Evolutionary conservation across 768 basidiomycete genomes (phyloP), one percentile per base, ranked within the genome.

Genomic region (Mycena rebaudengoi): DNA sequence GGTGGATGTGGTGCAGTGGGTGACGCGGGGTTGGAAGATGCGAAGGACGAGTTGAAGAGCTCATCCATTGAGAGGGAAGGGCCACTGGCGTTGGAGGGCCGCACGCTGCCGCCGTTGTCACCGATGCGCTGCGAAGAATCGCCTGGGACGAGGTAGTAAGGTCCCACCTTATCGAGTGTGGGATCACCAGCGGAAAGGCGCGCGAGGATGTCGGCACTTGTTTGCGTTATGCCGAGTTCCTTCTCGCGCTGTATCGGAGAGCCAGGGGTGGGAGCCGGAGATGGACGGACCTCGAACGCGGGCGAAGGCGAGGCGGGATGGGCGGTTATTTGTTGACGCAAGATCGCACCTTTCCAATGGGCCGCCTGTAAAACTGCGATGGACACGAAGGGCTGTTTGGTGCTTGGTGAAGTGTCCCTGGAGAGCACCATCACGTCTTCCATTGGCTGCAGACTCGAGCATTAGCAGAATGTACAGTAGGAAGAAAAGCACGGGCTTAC

Each of bases 351-450:
- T 26, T 79, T 81, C 95, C 95, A 98, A 65, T 90, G 88, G 1
- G 95, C 90, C 0, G 87, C 82, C 71, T 96, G 92, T 7, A 97
- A 74, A 7, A 88, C 79, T 3, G 82, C 70, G 32, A 90, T 77
- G 0, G 92, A 85, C 4, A 92, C 92, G 72, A 88, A 96, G 0
- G 88, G 85, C 16, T 81, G 82, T 4, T 85, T 82, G 0, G 91
- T 95, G 0, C 83, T 82, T 0, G 91, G 89, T 23, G 92, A 96
- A 33, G 88, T 78, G 69, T 97, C 93, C 55, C 82, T 81, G 13
- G 92, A 90, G 41, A 96, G 88, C 20, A 77, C 71, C 39, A 92
- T 86, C 29, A 97, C 81, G 72, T 96, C 92, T 25, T 96, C 94
- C 71, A 92, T 86, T 13, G 85, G 78, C 95, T 96, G 70, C n/a